Evolutionary conservation across 1,139 yeast genomes (phyloP).

Genomic region (Lodderomyces metapsilosis): DNA sequence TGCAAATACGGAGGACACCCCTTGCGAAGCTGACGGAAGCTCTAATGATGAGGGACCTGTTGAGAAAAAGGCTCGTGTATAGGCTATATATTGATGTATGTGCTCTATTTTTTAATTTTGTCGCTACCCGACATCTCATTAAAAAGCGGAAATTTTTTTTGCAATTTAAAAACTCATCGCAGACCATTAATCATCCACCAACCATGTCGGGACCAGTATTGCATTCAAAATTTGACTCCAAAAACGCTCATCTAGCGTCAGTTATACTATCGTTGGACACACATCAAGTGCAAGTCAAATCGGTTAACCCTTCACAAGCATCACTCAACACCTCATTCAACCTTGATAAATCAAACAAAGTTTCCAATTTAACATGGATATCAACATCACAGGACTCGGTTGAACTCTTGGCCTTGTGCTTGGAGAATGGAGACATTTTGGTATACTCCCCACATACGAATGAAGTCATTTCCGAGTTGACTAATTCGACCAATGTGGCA

Average conservation of each 20-base stretch:
- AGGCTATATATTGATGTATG: too few relatives aligned
- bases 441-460: constrained; percentile 69
- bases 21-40: background rate
- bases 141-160: constrained; percentile 7
- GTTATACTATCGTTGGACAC: constrained; percentile 71
- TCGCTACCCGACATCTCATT: constrained; percentile 2
- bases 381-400: constrained; percentile 32
- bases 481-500: constrained; percentile 50
- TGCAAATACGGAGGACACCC: background rate
- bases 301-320: constrained; percentile 34
- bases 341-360: constrained; percentile 54
- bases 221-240: constrained; percentile 50
- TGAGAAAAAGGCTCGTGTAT: background rate
- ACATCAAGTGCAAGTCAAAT: constrained; percentile 68
- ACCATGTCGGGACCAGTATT: constrained; percentile 24
- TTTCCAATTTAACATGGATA: constrained; percentile 61
- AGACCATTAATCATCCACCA: constrained; percentile 3
- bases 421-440: constrained; percentile 63
- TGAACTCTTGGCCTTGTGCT: constrained; percentile 53
- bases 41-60: constrained; percentile 2
- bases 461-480: constrained; percentile 50
- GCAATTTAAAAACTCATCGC: constrained; percentile 1
- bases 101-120: constrained; percentile 3
- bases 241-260: constrained; percentile 61
- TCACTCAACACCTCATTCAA: constrained; percentile 42